Base-by-base conservation (phyloP, 2,329 filamentous ascomycete species). In the Tolypocladium cylindrosporum region DNA sequence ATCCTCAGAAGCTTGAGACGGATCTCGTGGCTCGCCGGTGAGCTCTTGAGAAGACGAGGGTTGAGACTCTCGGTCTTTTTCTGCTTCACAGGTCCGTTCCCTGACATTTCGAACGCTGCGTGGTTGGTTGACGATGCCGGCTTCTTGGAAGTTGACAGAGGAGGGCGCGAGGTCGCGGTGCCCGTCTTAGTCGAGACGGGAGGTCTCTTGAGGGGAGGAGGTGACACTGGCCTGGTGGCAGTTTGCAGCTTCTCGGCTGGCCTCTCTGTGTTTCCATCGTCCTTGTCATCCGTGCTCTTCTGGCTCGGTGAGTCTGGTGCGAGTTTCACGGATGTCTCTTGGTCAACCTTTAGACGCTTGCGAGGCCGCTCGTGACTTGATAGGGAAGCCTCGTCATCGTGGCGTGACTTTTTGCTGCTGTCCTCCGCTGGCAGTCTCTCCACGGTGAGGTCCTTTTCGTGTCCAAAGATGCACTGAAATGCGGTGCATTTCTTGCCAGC, bases 1-100 rank as follows among this genome's bases (percentile, higher is more conserved):
- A 84, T 75, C 61, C 82, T 82, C 31, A 92, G 69, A 2, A 86
- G 75, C 60, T 77, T 79, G 37, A 80, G 71, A 14, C 85, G 80
- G 21, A 78, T 77, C 58, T 79, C 77, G 62, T 86, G 82, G 45
- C 74, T 72, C 4, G 83, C 81, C 1, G 86, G 85, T 0, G 82
- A 75, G 41, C 73, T 74, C 58, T 80, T 78, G 2, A 92, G 75
- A 43, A 84, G 77, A 8, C 88, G 82, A 54, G 89, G 89, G 62
- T 89, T 89, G 41, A 92, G 77, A 21, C 76, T 70, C 71, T 89
- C 85, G 16, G 64, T 55, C 55, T 72, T 72, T 48, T 65, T 69
- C 27, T 59, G 58, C 14, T 64, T 67, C 39, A 48, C 9, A 13
- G 56, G 45, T 37, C 51, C 54, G n/a, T 55, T 24, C 24, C 58